Conservation (phyloP, 805 yeast genomes). For the Naumovozyma dairenensis region DNA sequence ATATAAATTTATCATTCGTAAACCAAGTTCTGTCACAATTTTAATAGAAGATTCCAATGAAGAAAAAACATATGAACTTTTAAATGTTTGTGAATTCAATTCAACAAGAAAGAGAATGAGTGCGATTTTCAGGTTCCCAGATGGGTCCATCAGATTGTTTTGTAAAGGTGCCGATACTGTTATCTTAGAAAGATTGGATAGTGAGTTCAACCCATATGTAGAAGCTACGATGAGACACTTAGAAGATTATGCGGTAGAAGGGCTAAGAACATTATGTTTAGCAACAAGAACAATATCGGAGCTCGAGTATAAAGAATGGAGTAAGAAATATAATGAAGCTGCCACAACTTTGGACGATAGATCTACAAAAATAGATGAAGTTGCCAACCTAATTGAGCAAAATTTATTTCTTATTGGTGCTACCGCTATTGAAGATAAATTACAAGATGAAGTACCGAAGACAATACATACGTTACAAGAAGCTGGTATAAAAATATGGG, state of each 20-base stretch:
- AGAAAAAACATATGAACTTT: conserved; percentile 56
- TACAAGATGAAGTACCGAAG: conserved; percentile 98
- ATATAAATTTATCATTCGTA: conserved; percentile 72
- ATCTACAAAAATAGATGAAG: conserved; percentile 66
- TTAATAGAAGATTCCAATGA: conserved; percentile 41
- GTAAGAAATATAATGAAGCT: conserved; percentile 58
- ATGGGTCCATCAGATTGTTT: conserved; percentile 76
- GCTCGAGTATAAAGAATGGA: conserved; percentile 69
- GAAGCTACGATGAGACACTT: conserved; percentile 75
- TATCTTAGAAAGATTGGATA: conserved; percentile 70
- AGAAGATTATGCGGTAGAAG: conserved; percentile 95
- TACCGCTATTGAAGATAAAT: conserved; percentile 95
- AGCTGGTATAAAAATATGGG: conserved; percentile 98
- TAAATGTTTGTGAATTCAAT: conserved; percentile 92
- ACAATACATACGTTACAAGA: conserved; percentile 90
- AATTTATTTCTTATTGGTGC: conserved; percentile 82
- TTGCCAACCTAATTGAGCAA: conserved; percentile 80
- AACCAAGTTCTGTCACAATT: conserved; percentile 72
- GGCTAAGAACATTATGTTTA: conserved; percentile 87
- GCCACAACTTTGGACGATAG: conserved; percentile 73
- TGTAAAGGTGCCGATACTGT: conserved; percentile 99
- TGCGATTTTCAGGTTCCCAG: conserved; percentile 87
- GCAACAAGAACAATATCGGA: conserved; percentile 76
- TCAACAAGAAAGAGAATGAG: conserved; percentile 98
- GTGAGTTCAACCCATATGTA: conserved; percentile 63